phyloP scores from a whole-genome alignment of 768 basidiomycete genomes.

The Myochromella boudieri region DNA sequence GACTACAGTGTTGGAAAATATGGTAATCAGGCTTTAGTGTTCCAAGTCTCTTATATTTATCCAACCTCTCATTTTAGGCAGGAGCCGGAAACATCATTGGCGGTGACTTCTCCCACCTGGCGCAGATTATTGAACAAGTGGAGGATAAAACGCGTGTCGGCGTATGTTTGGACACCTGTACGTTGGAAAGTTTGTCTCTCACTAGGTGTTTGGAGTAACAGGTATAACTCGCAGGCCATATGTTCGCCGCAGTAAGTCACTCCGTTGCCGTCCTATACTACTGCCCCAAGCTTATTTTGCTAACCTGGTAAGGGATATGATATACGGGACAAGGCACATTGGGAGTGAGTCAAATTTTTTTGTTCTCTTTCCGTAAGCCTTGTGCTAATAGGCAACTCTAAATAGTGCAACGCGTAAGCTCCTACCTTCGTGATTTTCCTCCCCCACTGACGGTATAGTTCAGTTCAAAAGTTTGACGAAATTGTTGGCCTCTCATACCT shows the following conservation, averaged over 20 bases:
- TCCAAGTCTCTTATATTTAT: background rate
- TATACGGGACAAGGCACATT: slow-evolving; percentile 68
- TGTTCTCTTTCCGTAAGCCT: slow-evolving; percentile 1
- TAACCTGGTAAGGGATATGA: slow-evolving; percentile 66
- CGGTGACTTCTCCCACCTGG: slow-evolving; percentile 65
- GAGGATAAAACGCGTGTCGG: slow-evolving; percentile 75
- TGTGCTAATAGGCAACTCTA: background rate
- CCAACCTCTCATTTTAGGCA: slow-evolving; percentile 43
- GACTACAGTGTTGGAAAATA: slow-evolving; percentile 76
- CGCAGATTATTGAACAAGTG: slow-evolving; percentile 65
- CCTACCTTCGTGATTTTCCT: background rate
- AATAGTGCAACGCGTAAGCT: slow-evolving; percentile 27
- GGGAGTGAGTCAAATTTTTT: slow-evolving; percentile 52
- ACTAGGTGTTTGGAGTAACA: background rate
- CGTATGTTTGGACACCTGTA: slow-evolving; percentile 86
- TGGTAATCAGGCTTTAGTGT: slow-evolving; percentile 45
- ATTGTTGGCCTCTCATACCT: slow-evolving; percentile 73
- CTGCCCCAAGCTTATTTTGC: background rate
- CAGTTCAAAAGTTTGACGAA: slow-evolving; percentile 67
- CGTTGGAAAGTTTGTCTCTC: slow-evolving; percentile 14
- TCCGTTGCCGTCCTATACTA: background rate
- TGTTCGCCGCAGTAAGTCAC: slow-evolving; percentile 69
- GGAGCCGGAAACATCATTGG: slow-evolving; percentile 81
- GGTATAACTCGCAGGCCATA: slow-evolving; percentile 52
- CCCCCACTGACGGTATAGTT: background rate